These are phyloP conservation scores for Penicillium sp. DNA, from an alignment of 2,329 filamentous ascomycete species.

Conservation along the genomic window DNA sequence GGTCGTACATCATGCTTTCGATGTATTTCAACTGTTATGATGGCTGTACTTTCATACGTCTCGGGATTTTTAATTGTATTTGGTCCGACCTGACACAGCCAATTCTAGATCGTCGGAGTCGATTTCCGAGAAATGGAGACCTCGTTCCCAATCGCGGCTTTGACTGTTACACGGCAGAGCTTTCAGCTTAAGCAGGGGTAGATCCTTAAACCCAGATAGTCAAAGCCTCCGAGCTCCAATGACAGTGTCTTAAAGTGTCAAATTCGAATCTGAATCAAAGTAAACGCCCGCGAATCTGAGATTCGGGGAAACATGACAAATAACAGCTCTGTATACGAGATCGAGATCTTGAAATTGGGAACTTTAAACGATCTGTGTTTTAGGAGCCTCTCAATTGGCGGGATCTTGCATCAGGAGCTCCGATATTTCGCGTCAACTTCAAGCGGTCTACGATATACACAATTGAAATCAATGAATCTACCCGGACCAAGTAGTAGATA, in stretches of 20 bases:
- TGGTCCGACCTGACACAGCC: not conserved
- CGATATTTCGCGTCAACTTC: not conserved
- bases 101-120: not conserved
- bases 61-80: not conserved
- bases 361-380: not conserved
- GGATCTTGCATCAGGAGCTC: not conserved
- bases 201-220: not conserved
- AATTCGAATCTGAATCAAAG: not conserved
- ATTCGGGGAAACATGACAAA: slow-evolving; percentile 10
- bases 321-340: not conserved
- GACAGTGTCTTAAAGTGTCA: not conserved
- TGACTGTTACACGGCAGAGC: not conserved
- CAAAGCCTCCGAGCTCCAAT: not conserved
- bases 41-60: not conserved
- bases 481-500: not conserved
- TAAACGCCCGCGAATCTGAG: slow-evolving; percentile 7
- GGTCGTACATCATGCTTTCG: not conserved
- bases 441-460: not conserved
- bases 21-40: not conserved
- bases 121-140: not conserved
- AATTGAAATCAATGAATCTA: not conserved
- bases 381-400: not conserved
- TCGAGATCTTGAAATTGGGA: not conserved
- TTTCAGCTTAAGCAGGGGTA: not conserved
- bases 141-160: not conserved